Percentiles rank a stretch among this genome's conserved stretches.
Evolutionary conservation across 2,329 filamentous ascomycete genomes (phyloP).

Genomic region (Aureobasidium pullulans): DNA sequence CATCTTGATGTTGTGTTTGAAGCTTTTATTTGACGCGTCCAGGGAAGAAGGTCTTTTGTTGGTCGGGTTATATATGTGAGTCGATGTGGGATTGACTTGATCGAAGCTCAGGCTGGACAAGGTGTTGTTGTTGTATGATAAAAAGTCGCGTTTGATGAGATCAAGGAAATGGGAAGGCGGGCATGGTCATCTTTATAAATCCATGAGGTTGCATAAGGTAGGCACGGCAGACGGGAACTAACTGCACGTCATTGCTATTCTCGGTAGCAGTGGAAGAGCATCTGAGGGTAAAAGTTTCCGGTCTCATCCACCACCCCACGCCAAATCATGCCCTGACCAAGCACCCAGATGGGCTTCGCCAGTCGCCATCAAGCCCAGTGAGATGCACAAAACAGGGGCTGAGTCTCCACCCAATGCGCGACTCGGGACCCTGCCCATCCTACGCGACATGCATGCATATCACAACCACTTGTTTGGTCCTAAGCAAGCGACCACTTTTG

Average conservation of each 20-base stretch:
- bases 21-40: not conserved
- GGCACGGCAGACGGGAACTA: not conserved
- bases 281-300: not conserved
- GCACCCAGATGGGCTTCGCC: too few species aligned
- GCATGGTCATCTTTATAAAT: not conserved
- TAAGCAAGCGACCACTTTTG: too few species aligned
- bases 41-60: not conserved
- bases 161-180: not conserved
- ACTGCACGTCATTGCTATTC: constrained; percentile 14
- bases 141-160: not conserved
- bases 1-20: not conserved
- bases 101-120: not conserved
- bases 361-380: not conserved
- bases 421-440: constrained; percentile 4
- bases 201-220: not conserved
- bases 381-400: constrained; percentile 9
- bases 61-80: not conserved
- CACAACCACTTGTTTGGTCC: not conserved
- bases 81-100: not conserved
- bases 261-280: not conserved
- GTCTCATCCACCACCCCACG: not conserved
- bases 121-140: not conserved
- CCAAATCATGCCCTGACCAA: not conserved
- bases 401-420: not conserved
- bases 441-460: constrained; percentile 3